Base-by-base conservation (phyloP, 257 asterid species). In the Henckelia pumila region DNA sequence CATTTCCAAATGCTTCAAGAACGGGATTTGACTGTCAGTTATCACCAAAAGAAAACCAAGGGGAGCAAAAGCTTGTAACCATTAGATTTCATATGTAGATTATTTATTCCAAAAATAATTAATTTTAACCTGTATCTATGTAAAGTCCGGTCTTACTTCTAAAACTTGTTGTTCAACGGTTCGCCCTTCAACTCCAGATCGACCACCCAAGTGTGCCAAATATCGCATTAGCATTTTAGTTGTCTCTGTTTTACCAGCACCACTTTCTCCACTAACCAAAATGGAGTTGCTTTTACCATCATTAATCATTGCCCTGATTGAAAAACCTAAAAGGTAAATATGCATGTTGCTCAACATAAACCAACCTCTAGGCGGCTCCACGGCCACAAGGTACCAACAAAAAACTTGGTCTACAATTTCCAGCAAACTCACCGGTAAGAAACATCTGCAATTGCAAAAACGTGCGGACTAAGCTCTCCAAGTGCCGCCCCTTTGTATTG, bases 1-100 rank as follows among this genome's bases (percentile, higher is more conserved):
- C 98, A 88, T 92, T 92, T 74, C 98, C 98, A 84, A 92, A 92
- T 74, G 97, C 98, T 89, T 92, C 98, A 71, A 92, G 98, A 80
- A 92, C 95, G 23, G 97, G 98, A 75, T 88, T 92, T 71, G 98
- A 92, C 98, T 92, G 90, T 35, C 71, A 79, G 68, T 44, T 74
- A 68, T 72, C 40, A 44, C 61, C 72, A 74, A 75, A 17, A 59
- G 22, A 59, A 55, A 29, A 67, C 68, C 57, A 70, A 67, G 50
- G 61, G 63, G 64, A 70, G 32, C 30, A 70, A 59, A 50, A 70
- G 33, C 60, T 74, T 32, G 71, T 24, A 49, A 66, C 21, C 35
- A 29, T 59, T 56, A 66, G 68, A 76, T 60, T 57, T 59, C 30
- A 66, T 59, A 28, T 71, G 44, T 56, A 24, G 20, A 47, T 61